Evolutionary conservation across 139 green algal genomes (phyloP).

Genomic region (Edaphochlamys debaryana): DNA sequence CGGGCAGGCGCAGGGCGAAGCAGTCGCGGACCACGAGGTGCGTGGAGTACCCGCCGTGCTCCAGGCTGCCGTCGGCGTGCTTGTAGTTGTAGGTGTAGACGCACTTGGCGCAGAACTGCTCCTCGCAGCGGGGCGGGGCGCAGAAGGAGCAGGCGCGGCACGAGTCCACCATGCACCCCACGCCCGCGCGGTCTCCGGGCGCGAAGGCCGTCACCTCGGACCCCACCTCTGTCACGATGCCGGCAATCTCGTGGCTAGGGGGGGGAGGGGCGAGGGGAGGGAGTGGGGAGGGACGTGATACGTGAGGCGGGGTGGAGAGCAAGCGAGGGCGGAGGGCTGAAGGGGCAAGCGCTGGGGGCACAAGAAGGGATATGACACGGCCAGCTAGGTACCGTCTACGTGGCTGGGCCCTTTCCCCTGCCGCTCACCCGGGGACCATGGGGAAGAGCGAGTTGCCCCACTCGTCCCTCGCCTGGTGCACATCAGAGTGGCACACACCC

Average conservation of each 20-base stretch:
- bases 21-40: constrained; percentile 67
- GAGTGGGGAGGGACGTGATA: background rate
- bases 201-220: constrained; percentile 42
- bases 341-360: background rate
- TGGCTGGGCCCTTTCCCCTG: background rate
- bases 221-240: constrained; percentile 83
- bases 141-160: constrained; percentile 63
- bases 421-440: constrained; percentile 72
- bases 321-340: background rate
- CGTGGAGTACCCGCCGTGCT: constrained; percentile 76
- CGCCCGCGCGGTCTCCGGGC: constrained; percentile 75
- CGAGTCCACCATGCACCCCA: constrained; percentile 84
- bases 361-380: background rate
- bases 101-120: constrained; percentile 59
- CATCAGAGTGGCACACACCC: constrained; percentile 87
- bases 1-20: constrained; percentile 67
- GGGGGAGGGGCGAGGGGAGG: background rate
- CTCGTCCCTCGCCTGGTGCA: constrained; percentile 78
- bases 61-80: constrained; percentile 57
- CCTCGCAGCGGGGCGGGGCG: constrained; percentile 23
- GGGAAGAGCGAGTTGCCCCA: constrained; percentile 72
- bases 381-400: background rate
- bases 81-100: constrained; percentile 78
- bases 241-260: constrained; percentile 84
- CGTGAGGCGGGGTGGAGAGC: background rate